phyloP scores from a whole-genome alignment of 164 flowering plant species.

The Piper longum region DNA sequence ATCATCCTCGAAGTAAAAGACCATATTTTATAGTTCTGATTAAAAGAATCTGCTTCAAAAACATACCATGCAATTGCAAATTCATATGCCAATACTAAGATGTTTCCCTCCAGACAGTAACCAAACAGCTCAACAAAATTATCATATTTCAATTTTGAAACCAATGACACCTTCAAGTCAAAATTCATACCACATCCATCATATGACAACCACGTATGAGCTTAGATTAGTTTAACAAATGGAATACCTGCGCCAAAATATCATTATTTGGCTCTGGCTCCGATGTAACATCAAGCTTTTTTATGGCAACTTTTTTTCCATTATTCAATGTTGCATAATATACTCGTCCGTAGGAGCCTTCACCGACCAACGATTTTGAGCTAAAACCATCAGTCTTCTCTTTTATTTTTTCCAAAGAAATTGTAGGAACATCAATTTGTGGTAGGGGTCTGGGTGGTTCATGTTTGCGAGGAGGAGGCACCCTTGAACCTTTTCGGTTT shows the following conservation, averaged over 20 bases:
- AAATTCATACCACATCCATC: not conserved
- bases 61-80: constrained; percentile 56
- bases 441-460: constrained; percentile 55
- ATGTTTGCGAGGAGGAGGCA: constrained; percentile 34
- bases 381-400: constrained; percentile 55
- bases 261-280: constrained; percentile 58
- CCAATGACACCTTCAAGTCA: constrained; percentile 39
- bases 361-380: constrained; percentile 63
- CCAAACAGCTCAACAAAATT: constrained; percentile 53
- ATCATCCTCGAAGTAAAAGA: not conserved
- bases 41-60: not conserved
- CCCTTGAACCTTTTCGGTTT: constrained; percentile 30
- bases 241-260: constrained; percentile 53
- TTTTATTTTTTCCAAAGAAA: constrained; percentile 52
- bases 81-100: constrained; percentile 45
- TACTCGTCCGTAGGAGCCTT: constrained; percentile 81
- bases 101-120: constrained; percentile 51
- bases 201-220: not conserved
- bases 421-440: constrained; percentile 54
- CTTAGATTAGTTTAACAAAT: not conserved
- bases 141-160: constrained; percentile 54
- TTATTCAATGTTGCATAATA: constrained; percentile 40
- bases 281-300: constrained; percentile 55
- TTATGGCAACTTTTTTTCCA: constrained; percentile 47
- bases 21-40: not conserved